phyloP scores from a whole-genome alignment of 2,329 filamentous ascomycete genomes.

The Ceratocystis cubensis region DNA sequence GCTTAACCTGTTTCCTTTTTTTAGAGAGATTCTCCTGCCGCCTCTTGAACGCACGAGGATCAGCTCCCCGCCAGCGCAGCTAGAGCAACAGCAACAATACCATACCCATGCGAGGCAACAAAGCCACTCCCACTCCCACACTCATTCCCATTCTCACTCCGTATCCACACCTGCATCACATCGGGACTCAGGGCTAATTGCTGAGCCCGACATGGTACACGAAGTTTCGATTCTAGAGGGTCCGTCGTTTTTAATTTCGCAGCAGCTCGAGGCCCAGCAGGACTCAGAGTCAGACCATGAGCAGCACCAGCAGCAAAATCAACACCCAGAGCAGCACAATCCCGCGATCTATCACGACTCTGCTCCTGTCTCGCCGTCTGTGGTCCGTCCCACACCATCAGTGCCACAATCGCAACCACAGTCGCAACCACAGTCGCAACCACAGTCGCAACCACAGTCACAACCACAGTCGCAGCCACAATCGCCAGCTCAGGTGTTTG shows the following conservation, averaged over 20 bases:
- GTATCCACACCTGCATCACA: constrained; percentile 15
- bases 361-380: constrained; percentile 46
- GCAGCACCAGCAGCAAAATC: constrained; percentile 21
- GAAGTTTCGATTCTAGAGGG: constrained; percentile 23
- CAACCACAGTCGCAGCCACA: no score
- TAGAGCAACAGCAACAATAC: constrained; percentile 31
- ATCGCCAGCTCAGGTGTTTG: constrained; percentile 16
- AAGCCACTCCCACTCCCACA: constrained; percentile 23
- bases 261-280: constrained; percentile 10
- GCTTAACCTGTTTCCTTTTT: constrained; percentile 15
- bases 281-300: not conserved
- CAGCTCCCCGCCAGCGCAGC: constrained; percentile 12
- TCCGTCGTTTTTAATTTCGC: constrained; percentile 15
- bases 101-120: constrained; percentile 24
- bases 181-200: constrained; percentile 2
- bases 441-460: not conserved
- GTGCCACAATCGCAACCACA: constrained; percentile 26
- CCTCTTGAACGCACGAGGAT: constrained; percentile 28
- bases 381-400: constrained; percentile 41
- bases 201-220: constrained; percentile 17
- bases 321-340: constrained; percentile 23
- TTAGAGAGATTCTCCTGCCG: constrained; percentile 40
- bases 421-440: not conserved
- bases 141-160: constrained; percentile 13
- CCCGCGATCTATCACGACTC: constrained; percentile 31